Percentiles rank a stretch among this genome's conserved stretches.
phyloP scores from a whole-genome alignment of 225 moss, liverwort and hornwort genomes.

The Physcomitrellopsis africana region DNA sequence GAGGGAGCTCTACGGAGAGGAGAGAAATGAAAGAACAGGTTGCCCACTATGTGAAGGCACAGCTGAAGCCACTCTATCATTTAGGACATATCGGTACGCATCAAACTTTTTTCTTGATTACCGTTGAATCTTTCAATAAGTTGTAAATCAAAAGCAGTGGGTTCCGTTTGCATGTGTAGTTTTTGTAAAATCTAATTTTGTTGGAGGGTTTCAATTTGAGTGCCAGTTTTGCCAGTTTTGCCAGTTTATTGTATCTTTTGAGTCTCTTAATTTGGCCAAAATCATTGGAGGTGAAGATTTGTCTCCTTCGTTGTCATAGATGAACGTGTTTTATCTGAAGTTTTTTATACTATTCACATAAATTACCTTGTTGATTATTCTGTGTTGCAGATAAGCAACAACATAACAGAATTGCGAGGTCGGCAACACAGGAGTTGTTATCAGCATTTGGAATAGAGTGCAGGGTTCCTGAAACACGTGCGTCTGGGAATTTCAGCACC shows the following conservation, averaged over 20 bases:
- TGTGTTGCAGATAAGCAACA: constrained; percentile 60
- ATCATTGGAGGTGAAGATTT: too few species aligned
- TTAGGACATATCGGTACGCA: constrained; percentile 79
- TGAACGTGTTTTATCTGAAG: background rate
- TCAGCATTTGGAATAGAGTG: constrained; percentile 47
- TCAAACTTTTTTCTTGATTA: constrained; percentile 2
- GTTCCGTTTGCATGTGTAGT: background rate
- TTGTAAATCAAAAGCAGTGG: too few species aligned
- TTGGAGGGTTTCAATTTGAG: too few species aligned
- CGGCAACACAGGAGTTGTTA: constrained; percentile 54
- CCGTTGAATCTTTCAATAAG: background rate
- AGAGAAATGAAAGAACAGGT: constrained; percentile 75
- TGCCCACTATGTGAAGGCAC: constrained; percentile 63
- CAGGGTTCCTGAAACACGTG: constrained; percentile 47
- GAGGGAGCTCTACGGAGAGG: constrained; percentile 49
- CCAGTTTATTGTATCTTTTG: too few species aligned
- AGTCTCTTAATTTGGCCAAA: too few species aligned
- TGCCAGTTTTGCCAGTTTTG: too few species aligned
- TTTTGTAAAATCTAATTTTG: constrained; percentile 4
- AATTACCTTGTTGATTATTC: background rate
- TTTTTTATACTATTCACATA: background rate
- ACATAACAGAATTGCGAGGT: constrained; percentile 51
- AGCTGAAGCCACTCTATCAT: constrained; percentile 72
- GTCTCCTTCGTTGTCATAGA: too few species aligned
- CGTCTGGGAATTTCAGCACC: constrained; percentile 42